A percentile compares a stretch with the other conserved stretches of the same genome.
Evolutionary conservation across 805 yeast genomes (phyloP).

Genomic region (Saturnispora saitoi): DNA sequence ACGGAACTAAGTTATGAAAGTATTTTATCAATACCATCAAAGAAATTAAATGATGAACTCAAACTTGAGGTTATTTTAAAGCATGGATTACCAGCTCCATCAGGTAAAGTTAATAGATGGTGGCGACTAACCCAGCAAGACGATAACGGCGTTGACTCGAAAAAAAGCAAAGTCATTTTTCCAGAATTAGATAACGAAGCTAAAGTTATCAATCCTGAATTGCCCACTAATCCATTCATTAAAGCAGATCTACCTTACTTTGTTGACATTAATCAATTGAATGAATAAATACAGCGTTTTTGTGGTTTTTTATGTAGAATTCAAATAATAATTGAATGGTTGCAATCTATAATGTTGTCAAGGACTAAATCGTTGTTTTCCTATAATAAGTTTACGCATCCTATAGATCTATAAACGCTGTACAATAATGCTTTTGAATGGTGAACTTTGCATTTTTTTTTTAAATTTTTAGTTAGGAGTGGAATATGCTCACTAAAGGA

Average conservation of each 20-base stretch:
- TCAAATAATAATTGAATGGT: no score
- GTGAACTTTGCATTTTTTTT: no score
- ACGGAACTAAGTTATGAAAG: conserved; percentile 27
- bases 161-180: conserved; percentile 56
- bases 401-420: no score
- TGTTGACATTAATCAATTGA: conserved; percentile 5
- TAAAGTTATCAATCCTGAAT: conserved; percentile 55
- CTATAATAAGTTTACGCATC: neutral
- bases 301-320: no score
- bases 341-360: no score
- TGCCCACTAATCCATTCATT: conserved; percentile 67
- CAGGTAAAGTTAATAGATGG: conserved; percentile 60
- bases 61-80: conserved; percentile 20
- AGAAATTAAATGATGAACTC: conserved; percentile 10
- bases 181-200: conserved; percentile 33
- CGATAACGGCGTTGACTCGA: conserved; percentile 3
- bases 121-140: conserved; percentile 50
- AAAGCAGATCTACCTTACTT: conserved; percentile 46
- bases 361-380: neutral
- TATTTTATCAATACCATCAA: conserved; percentile 4
- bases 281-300: neutral
- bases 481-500: no score
- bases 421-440: no score
- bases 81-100: conserved; percentile 73
- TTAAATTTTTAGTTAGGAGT: no score